Evolutionary conservation across 345 rosid species (phyloP).

Genomic region (Arabidopsis arenosa): DNA sequence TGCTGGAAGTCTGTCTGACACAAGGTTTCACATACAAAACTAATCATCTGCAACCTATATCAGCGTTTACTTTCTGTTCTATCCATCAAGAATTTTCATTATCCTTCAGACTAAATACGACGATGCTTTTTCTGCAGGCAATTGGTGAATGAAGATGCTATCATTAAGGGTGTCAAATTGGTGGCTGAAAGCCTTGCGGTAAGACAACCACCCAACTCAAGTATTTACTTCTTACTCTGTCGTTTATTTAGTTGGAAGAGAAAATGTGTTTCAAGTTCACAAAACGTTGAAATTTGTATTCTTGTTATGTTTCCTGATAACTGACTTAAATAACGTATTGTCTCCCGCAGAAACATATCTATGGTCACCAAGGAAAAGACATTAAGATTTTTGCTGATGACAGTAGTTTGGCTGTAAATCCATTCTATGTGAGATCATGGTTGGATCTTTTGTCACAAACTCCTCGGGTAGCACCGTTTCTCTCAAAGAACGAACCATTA

Average conservation of each 20-base stretch:
- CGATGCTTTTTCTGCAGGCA: conserved; percentile 52
- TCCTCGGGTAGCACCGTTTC: conserved; percentile 95
- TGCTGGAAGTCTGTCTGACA: conserved; percentile 81
- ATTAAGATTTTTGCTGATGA: conserved; percentile 76
- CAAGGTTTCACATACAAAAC: conserved; percentile 57
- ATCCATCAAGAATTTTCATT: conserved; percentile 7
- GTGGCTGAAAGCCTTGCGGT: conserved; percentile 97
- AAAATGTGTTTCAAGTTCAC: neutral
- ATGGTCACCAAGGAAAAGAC: conserved; percentile 81
- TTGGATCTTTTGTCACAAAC: conserved; percentile 84
- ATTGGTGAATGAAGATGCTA: conserved; percentile 67
- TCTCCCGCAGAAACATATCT: conserved; percentile 74
- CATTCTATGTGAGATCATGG: conserved; percentile 79
- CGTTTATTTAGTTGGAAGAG: neutral
- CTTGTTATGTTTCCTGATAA: neutral
- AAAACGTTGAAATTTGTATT: neutral
- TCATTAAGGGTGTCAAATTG: conserved; percentile 74
- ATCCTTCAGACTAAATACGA: neutral
- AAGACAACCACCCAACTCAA: conserved; percentile 44
- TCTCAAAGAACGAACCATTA: conserved; percentile 86
- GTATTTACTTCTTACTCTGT: neutral
- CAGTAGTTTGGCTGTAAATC: conserved; percentile 85
- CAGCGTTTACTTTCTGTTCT: conserved; percentile 5
- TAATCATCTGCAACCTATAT: conserved; percentile 5
- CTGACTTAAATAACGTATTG: conserved; percentile 6